Conservation (phyloP, 768 basidiomycete genomes). For the Clitopilus hobsonii region DNA sequence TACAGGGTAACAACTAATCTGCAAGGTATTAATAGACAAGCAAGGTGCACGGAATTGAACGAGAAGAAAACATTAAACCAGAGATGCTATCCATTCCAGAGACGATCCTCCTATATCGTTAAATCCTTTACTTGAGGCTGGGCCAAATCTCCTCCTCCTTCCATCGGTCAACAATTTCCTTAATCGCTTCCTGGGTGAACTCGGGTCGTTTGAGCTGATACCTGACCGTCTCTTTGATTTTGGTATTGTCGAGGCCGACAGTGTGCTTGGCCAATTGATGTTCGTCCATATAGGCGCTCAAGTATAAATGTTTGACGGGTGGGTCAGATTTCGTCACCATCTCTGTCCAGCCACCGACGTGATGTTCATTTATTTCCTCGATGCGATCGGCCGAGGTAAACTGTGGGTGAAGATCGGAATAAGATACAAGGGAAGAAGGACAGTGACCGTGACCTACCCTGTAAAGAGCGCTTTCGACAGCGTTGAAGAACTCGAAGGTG, state of each 20-base stretch:
- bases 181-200: conserved; percentile 56
- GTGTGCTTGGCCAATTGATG: conserved; percentile 66
- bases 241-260: conserved; percentile 63
- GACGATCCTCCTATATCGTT: too few relatives aligned
- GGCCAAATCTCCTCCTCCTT: conserved; percentile 67
- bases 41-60: conserved; percentile 6
- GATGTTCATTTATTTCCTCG: conserved; percentile 82
- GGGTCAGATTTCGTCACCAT: conserved; percentile 73
- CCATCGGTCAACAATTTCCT: conserved; percentile 77
- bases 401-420: not conserved
- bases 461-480: conserved; percentile 61
- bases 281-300: conserved; percentile 77
- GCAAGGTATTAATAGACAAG: conserved; percentile 2
- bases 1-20: not conserved
- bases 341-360: conserved; percentile 78
- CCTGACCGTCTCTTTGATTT: conserved; percentile 69
- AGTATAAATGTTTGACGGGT: conserved; percentile 64
- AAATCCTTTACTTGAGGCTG: conserved; percentile 22
- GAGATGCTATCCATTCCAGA: not conserved
- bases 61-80: conserved; percentile 1
- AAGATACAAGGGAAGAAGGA: not conserved
- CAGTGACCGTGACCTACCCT: conserved; percentile 40
- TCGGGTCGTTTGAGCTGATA: conserved; percentile 61
- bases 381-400: conserved; percentile 52
- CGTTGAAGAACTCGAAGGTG: conserved; percentile 74